These are phyloP conservation scores for Macaranga tanarius DNA, from an alignment of 441 rosid species.

Conservation along the genomic window DNA sequence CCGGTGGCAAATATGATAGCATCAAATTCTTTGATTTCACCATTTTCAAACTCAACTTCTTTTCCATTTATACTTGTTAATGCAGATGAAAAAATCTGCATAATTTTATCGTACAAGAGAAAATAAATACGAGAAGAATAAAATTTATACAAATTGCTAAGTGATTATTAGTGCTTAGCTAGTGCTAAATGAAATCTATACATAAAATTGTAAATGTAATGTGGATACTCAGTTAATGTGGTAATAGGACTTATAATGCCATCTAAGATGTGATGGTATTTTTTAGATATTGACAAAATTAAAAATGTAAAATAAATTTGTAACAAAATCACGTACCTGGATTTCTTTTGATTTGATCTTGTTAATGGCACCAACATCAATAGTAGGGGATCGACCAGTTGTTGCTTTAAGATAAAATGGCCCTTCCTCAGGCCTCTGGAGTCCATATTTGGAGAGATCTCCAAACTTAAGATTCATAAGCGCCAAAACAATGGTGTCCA, in stretches of 20 bases:
- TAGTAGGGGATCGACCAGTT: slow-evolving; percentile 46
- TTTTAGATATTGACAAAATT: too few species aligned
- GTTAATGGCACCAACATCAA: slow-evolving; percentile 48
- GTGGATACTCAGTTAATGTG: too few species aligned
- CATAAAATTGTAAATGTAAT: too few species aligned
- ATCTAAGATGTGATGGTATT: too few species aligned
- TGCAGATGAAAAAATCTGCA: slow-evolving; percentile 31
- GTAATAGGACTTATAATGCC: too few species aligned
- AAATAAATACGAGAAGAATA: too few species aligned
- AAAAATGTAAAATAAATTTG: too few species aligned
- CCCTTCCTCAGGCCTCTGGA: slow-evolving; percentile 41
- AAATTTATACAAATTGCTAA: too few species aligned
- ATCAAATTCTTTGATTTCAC: slow-evolving; percentile 21
- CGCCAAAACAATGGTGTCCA: slow-evolving; percentile 32
- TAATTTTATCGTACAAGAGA: too few species aligned
- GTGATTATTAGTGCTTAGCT: too few species aligned
- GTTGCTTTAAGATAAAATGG: slow-evolving; percentile 36
- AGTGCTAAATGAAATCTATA: too few species aligned
- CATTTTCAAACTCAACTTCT: slow-evolving; percentile 30
- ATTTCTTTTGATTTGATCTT: slow-evolving; percentile 36
- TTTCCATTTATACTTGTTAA: slow-evolving; percentile 30
- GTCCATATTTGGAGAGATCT: slow-evolving; percentile 35
- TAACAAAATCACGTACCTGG: too few species aligned
- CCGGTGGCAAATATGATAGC: slow-evolving; percentile 55
- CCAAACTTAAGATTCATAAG: slow-evolving; percentile 33